Conservation (phyloP, 2,329 filamentous ascomycete genomes). For the Didymella glomerata region DNA sequence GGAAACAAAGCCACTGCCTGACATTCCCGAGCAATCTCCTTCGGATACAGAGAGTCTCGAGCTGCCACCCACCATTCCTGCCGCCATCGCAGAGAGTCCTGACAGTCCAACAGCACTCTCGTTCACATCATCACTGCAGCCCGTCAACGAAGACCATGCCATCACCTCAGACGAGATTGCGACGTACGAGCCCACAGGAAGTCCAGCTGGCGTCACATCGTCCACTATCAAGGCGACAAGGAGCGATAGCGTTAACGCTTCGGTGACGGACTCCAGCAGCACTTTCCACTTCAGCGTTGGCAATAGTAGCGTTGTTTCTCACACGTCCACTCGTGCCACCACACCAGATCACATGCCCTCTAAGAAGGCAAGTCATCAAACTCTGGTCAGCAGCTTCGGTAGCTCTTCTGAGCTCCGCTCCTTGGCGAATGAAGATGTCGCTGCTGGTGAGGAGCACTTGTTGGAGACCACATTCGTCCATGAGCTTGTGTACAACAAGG, state of each 20-base stretch:
- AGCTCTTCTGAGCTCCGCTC: slow-evolving; percentile 71
- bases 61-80: slow-evolving; percentile 32
- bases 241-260: slow-evolving; percentile 73
- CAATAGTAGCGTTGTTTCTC: slow-evolving; percentile 79
- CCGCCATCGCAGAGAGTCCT: slow-evolving; percentile 32
- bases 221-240: slow-evolving; percentile 40
- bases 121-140: slow-evolving; percentile 57
- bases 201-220: slow-evolving; percentile 46
- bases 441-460: slow-evolving; percentile 83
- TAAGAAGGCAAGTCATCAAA: slow-evolving; percentile 66
- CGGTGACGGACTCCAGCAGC: slow-evolving; percentile 79
- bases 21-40: slow-evolving; percentile 62
- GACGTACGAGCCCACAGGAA: slow-evolving; percentile 40
- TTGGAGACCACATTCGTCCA: slow-evolving; percentile 91
- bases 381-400: slow-evolving; percentile 66
- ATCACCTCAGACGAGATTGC: slow-evolving; percentile 21
- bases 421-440: slow-evolving; percentile 74
- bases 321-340: slow-evolving; percentile 85
- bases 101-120: slow-evolving; percentile 47
- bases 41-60: slow-evolving; percentile 38
- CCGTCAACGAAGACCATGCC: slow-evolving; percentile 39
- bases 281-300: slow-evolving; percentile 79
- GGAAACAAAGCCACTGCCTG: slow-evolving; percentile 73
- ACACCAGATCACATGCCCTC: slow-evolving; percentile 74
- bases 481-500: slow-evolving; percentile 91